These are phyloP conservation scores for Haematococcus lacustris DNA, from an alignment of 139 green algal genomes.

Conservation along the genomic window DNA sequence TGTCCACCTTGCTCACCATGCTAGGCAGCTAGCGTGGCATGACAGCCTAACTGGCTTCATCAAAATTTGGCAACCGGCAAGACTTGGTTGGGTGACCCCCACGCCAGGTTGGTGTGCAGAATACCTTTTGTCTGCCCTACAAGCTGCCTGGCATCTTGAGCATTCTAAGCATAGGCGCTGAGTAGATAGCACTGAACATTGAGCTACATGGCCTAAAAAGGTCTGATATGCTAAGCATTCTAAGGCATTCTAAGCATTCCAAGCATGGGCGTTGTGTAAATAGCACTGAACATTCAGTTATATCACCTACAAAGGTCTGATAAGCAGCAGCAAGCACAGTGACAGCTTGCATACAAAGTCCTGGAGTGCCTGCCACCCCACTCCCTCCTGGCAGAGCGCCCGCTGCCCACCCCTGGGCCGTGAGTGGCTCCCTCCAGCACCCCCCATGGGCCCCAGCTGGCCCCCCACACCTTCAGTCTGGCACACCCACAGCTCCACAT, in stretches of 20 bases:
- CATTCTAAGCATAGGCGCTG: too few species aligned
- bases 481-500: slow-evolving; percentile 76
- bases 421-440: neutral
- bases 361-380: neutral
- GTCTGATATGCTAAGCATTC: neutral
- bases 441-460: neutral
- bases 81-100: too few species aligned
- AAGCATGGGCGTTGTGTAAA: too few species aligned
- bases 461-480: slow-evolving; percentile 62
- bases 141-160: too few species aligned
- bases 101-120: too few species aligned
- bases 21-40: neutral
- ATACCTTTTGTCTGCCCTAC: too few species aligned
- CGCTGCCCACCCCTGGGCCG: neutral
- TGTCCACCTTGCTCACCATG: neutral
- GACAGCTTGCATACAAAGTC: neutral
- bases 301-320: neutral
- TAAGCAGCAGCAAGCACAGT: neutral
- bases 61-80: too few species aligned
- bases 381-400: neutral
- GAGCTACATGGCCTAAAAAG: too few species aligned
- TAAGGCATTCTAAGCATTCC: too few species aligned
- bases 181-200: too few species aligned
- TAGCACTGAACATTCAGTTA: too few species aligned
- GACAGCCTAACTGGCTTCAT: neutral